Base-by-base conservation (phyloP, 2,329 filamentous ascomycete genomes). In the Xylariaceae sp. region DNA sequence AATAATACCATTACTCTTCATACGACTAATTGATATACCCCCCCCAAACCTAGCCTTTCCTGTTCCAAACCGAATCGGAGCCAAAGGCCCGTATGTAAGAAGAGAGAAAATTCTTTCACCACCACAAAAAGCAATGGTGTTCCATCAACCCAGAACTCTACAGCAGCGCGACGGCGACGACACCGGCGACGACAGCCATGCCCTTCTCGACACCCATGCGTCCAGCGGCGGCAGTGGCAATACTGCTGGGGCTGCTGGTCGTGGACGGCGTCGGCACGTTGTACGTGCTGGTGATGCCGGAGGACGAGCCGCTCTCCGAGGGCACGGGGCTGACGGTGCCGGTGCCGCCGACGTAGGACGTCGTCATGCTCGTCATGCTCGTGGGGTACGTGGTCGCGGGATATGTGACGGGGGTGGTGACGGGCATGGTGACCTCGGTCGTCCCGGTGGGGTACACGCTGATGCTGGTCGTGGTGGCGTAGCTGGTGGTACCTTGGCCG, bases 201-300 rank as follows among this genome's bases (percentile, higher is more conserved):
- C 42, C 39, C 19, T 24, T 36, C 3, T 37, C 47, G n/a, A 48
- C 35, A 32, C 52, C 45, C 13, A 53, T 34, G 29, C 44, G 51
- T 7, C 42, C 50, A 3, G 50, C 54, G 3, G 50, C 54, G 1
- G 51, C 54, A 6, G 54, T 55, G 24, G 38, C 34, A 32, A 36
- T 30, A 29, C 34, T 33, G 31, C 38, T 30, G 37, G 28, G 22
- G 22, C 22, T 26, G 22, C 22, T 26, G 22, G 22, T 26, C 6
- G 6, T 26, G 22, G 22, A n/a, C n/a, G n/a, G 22, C 6, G 22
- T 26, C 6, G 22, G 22, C 22, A 26, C 22, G 22, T 26, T 26
- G 22, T 26, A 26, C 6, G 22, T 26, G 22, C 22, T 26, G 22
- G 22, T 26, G 29, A 15, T 4, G 32, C 35, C 26, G 38, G 19